phyloP scores from a whole-genome alignment of 75 land plant species.

The Pinus taeda region DNA sequence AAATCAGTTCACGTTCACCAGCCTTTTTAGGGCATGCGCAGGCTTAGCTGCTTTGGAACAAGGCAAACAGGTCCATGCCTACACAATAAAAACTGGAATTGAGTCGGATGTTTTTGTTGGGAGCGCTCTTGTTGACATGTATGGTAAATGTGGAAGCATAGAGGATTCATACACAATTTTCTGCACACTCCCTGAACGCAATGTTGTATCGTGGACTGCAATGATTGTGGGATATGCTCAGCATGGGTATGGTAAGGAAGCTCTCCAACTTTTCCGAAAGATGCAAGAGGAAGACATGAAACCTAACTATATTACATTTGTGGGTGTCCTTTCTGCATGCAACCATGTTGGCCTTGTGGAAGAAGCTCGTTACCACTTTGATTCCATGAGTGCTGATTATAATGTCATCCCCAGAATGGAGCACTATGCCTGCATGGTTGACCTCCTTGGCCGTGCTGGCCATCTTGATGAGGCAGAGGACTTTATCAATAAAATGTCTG shows the following conservation, averaged over 20 bases:
- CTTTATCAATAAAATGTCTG: conserved; percentile 1
- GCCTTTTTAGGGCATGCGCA: conserved; percentile 31
- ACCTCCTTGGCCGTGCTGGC: conserved; percentile 14
- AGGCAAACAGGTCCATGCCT: conserved; percentile 18
- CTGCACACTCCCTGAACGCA: conserved; percentile 13
- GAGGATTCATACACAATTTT: conserved; percentile 18
- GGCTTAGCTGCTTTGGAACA: not conserved
- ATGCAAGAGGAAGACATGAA: not conserved
- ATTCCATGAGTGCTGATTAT: not conserved
- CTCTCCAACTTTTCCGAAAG: conserved; percentile 9
- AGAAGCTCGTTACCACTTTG: not conserved
- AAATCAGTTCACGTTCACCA: conserved; percentile 28
- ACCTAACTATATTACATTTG: not conserved
- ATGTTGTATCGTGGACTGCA: conserved; percentile 26
- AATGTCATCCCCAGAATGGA: not conserved
- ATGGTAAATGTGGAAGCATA: conserved; percentile 20
- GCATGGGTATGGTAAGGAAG: conserved; percentile 10
- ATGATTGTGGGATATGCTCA: conserved; percentile 29
- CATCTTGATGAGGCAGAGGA: conserved; percentile 10
- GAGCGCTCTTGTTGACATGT: conserved; percentile 19
- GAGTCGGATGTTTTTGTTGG: conserved; percentile 16
- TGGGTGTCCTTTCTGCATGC: not conserved
- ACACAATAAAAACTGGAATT: conserved; percentile 14
- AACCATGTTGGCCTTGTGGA: not conserved
- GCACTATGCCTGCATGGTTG: conserved; percentile 17